Evolutionary conservation across 208 protist genomes (phyloP).

Genomic region (Trypanosoma grayi): DNA sequence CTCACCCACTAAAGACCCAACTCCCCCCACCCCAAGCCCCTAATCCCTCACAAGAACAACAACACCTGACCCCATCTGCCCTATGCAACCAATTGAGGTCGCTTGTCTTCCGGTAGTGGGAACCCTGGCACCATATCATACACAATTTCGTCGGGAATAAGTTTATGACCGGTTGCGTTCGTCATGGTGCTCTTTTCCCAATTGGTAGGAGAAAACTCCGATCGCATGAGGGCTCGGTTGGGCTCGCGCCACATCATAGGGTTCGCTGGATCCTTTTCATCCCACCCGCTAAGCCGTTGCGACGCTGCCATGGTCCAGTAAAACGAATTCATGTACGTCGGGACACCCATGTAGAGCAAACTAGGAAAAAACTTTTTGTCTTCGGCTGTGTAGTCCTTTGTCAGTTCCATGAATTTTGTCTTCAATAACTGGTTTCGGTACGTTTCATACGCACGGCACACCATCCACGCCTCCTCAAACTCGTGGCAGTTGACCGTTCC

Average conservation of each 20-base stretch:
- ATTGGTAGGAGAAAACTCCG: conserved; percentile 87
- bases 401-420: conserved; percentile 89
- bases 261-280: conserved; percentile 85
- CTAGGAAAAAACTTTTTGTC: conserved; percentile 92
- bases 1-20: too few species aligned
- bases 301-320: conserved; percentile 87
- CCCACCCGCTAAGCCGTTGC: conserved; percentile 86
- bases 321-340: conserved; percentile 76
- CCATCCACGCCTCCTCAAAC: conserved; percentile 87
- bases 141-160: conserved; percentile 83
- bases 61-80: background rate
- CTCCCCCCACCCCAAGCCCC: too few species aligned
- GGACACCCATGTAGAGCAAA: conserved; percentile 73
- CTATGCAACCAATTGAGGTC: conserved; percentile 38
- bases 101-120: conserved; percentile 87
- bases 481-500: conserved; percentile 88
- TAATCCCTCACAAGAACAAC: too few species aligned
- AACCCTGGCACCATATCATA: conserved; percentile 87
- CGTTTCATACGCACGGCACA: conserved; percentile 84
- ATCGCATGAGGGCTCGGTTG: conserved; percentile 87
- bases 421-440: conserved; percentile 89
- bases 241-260: conserved; percentile 87
- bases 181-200: conserved; percentile 88
- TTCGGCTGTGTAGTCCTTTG: conserved; percentile 87
- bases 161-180: conserved; percentile 80